Evolutionary conservation across 2,329 filamentous ascomycete species (phyloP), one percentile per base, ranked within the genome.

Genomic region (Penicillium nordicum): DNA sequence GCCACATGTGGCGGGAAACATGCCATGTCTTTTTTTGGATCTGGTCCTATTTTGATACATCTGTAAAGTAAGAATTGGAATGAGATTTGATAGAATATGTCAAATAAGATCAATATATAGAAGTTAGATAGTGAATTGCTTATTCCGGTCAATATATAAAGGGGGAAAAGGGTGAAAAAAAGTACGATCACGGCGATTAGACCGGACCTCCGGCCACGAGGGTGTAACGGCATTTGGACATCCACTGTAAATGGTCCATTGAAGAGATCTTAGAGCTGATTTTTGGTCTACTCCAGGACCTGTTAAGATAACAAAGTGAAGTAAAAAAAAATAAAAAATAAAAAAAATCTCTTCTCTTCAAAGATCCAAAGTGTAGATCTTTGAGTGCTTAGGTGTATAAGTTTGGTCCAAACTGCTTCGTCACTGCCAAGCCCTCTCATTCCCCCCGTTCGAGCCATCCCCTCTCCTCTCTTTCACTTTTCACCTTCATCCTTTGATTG

Each of bases 391-490:
- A 23, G 23, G 14, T 38, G 34, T 52, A 45, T 27, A 45, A 52
- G 41, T 55, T 55, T 42, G 46, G 48, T 36, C 12, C 41, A 45
- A 51, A 32, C 48, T 34, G 63, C 63, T 63, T 66, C 63, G 59
- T 66, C 64, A 66, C 63, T 65, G 64, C 63, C 64, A 66, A 66
- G 64, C 55, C 63, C 55, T 47, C 51, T 44, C 16, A 32, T 21
- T 43, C 38, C 53, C 61, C 64, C 63, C 61, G 58, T 61, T 66
- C 63, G 53, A 64, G 63, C 64, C 64, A 66, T 63, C 57, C 58
- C 58, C 63, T 56, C 59, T 56, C 44, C 50, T 52, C 50, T 38
- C 46, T 53, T 50, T 45, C 54, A 49, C 49, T 52, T 57, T 48
- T 54, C 50, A 53, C 42, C 50, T 46, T 46, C 50, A 49, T 54